Evolutionary conservation across 2,329 filamentous ascomycete species (phyloP).

Genomic region (Rutstroemia sp.): DNA sequence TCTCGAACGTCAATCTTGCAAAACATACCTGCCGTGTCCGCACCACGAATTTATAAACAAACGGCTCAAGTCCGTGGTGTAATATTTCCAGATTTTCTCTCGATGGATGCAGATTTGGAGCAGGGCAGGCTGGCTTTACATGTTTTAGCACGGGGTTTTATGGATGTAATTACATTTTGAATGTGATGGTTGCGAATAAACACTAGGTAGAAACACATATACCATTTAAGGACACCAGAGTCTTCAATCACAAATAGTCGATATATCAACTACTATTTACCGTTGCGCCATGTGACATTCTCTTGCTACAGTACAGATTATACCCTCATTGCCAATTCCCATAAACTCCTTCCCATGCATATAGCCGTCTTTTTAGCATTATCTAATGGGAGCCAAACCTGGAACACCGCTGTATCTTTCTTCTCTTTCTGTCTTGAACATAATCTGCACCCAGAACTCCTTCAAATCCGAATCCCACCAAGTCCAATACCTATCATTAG

Average conservation of each 20-base stretch:
- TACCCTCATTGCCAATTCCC: conserved; percentile 5
- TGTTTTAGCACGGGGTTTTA: conserved; percentile 6
- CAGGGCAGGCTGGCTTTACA: conserved; percentile 3
- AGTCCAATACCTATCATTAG: conserved; percentile 81
- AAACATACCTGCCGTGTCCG: conserved; percentile 3
- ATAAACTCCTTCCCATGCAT: background rate
- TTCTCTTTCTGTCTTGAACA: conserved; percentile 98
- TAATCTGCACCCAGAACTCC: conserved; percentile 95
- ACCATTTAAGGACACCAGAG: background rate
- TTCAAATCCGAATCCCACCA: conserved; percentile 95
- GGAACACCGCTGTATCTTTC: conserved; percentile 71
- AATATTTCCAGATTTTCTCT: background rate
- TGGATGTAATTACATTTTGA: background rate
- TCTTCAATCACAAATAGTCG: conserved; percentile 1
- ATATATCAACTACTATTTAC: background rate
- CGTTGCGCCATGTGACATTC: background rate
- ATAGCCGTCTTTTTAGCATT: conserved; percentile 1
- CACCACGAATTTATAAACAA: conserved; percentile 2
- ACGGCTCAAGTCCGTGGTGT: conserved; percentile 1
- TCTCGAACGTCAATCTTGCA: conserved; percentile 1
- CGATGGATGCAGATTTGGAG: conserved; percentile 4
- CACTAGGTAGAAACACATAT: conserved; percentile 5
- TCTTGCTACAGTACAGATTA: conserved; percentile 6
- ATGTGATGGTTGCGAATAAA: conserved; percentile 3
- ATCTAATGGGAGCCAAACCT: conserved; percentile 39